These are phyloP conservation scores for Phyllosticta capitalensis DNA, from an alignment of 2,329 filamentous ascomycete genomes.

Conservation along the genomic window DNA sequence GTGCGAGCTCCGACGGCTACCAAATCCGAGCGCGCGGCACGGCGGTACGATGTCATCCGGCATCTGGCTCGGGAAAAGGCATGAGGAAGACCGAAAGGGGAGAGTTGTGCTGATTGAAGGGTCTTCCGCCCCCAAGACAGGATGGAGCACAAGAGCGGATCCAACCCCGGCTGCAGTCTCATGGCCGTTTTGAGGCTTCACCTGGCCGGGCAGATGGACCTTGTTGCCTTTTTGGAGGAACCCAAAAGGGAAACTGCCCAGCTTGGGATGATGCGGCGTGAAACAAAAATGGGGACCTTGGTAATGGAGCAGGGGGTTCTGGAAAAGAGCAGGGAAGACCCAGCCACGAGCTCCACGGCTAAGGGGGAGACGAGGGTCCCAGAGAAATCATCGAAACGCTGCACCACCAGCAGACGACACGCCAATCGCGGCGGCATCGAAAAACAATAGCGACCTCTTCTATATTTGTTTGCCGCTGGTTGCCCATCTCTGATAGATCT, in stretches of 20 bases:
- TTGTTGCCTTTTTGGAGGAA: neutral
- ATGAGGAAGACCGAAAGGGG: neutral
- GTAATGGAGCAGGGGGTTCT: neutral
- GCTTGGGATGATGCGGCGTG: neutral
- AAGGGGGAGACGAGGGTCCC: neutral
- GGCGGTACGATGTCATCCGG: neutral
- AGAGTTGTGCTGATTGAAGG: neutral
- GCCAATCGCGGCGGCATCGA: neutral
- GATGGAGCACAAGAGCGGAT: neutral
- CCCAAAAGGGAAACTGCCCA: neutral
- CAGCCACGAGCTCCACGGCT: neutral
- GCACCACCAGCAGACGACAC: neutral
- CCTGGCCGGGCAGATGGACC: neutral
- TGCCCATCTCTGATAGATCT: neutral
- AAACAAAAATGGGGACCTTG: neutral
- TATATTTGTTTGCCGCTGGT: neutral
- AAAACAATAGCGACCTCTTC: neutral
- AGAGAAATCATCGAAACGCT: neutral
- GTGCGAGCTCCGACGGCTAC: neutral
- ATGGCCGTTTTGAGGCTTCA: neutral
- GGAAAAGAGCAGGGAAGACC: neutral
- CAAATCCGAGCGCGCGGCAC: neutral
- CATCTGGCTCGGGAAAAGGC: neutral
- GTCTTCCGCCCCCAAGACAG: neutral
- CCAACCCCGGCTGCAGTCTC: neutral